Conservation (phyloP, 208 protist species). For the Acanthamoeba rhysodes region DNA sequence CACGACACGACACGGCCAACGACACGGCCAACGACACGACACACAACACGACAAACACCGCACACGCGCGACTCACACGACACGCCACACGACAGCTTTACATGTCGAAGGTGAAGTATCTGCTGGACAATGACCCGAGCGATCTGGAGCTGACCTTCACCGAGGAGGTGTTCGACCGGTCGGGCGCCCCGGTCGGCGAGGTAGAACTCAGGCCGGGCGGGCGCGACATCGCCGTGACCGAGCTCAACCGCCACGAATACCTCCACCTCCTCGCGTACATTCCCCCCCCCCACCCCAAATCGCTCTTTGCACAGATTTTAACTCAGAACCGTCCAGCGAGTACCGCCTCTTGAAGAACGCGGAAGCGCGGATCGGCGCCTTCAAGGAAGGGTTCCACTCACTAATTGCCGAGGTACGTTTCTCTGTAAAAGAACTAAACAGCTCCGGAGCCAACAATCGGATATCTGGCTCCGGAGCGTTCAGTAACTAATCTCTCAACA, state of each 20-base stretch:
- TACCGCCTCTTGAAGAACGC: neutral
- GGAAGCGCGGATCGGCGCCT: conserved; percentile 83
- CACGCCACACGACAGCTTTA: neutral
- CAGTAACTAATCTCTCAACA: neutral
- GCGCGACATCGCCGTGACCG: conserved; percentile 95
- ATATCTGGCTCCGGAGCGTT: too few species aligned
- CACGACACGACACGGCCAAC: too few species aligned
- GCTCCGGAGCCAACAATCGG: neutral
- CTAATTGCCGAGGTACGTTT: conserved; percentile 72
- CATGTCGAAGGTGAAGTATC: conserved; percentile 34
- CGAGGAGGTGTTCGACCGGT: conserved; percentile 21
- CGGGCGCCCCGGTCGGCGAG: conserved; percentile 55
- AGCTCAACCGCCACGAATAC: conserved; percentile 96
- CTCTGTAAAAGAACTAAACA: neutral
- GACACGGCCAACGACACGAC: too few species aligned
- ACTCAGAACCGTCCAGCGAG: neutral
- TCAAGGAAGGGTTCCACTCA: conserved; percentile 84
- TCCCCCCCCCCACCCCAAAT: neutral
- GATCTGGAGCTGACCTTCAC: conserved; percentile 38
- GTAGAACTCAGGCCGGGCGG: conserved; percentile 96
- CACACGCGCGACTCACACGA: neutral
- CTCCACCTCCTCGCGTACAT: conserved; percentile 92
- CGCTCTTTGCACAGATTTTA: neutral
- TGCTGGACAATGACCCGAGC: neutral
- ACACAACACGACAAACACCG: neutral